These are phyloP conservation scores for Aspergillus quadricinctus DNA, from an alignment of 2,329 filamentous ascomycete species.

Conservation along the genomic window DNA sequence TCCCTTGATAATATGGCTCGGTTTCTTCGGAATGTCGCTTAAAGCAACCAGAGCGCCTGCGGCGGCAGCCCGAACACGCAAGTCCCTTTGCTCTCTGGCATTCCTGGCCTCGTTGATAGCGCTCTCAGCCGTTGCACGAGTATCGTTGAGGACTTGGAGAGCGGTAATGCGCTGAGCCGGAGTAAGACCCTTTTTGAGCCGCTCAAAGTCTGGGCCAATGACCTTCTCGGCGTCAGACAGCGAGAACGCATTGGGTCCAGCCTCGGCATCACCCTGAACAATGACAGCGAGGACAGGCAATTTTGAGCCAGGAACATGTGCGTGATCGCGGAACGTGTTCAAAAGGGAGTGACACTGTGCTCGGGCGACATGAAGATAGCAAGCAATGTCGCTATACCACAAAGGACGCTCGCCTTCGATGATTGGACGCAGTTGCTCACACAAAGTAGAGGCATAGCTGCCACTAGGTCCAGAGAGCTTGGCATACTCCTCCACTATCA, in stretches of 20 bases:
- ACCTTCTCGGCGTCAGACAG: constrained; percentile 84
- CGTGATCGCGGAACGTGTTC: constrained; percentile 86
- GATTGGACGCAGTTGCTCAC: constrained; percentile 63
- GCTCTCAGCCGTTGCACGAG: constrained; percentile 62
- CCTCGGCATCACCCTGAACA: constrained; percentile 87
- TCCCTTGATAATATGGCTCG: constrained; percentile 84
- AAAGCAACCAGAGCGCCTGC: constrained; percentile 88
- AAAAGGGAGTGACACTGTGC: constrained; percentile 88
- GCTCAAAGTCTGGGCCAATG: constrained; percentile 78
- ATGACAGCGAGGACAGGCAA: constrained; percentile 81
- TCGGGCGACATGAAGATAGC: constrained; percentile 81
- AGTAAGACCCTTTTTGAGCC: constrained; percentile 80
- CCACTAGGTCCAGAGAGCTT: constrained; percentile 43
- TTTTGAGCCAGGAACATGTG: constrained; percentile 70
- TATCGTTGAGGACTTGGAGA: constrained; percentile 71
- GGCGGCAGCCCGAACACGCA: constrained; percentile 79
- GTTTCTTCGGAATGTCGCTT: constrained; percentile 84
- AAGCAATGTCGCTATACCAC: constrained; percentile 85
- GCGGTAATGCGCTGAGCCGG: constrained; percentile 84
- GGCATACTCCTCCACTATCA: constrained; percentile 86
- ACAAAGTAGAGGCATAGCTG: constrained; percentile 38
- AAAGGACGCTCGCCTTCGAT: constrained; percentile 76
- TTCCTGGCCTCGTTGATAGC: constrained; percentile 76
- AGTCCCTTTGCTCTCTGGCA: constrained; percentile 76
- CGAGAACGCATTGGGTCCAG: constrained; percentile 89